Evolutionary conservation across 768 basidiomycete species (phyloP), one percentile per base, ranked within the genome.

Genomic region (Auricularia heimuer): DNA sequence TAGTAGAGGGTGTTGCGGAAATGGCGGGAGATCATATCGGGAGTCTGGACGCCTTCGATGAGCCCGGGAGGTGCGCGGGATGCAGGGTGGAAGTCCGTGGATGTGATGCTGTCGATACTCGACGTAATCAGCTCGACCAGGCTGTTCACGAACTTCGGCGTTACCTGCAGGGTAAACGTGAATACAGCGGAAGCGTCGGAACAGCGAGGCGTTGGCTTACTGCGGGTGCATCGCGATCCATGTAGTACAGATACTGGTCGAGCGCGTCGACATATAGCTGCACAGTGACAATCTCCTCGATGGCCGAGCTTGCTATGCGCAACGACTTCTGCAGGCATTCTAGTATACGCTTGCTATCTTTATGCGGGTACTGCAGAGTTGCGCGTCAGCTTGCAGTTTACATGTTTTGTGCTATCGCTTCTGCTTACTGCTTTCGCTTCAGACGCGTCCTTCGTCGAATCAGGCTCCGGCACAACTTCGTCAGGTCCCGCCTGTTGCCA

Each of bases 251-350:
- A 74, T 98, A 98, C 71, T 89, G 90, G 73, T 99, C 96, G 37
- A 99, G 84, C 12, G 96, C 93, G 74, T 98, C 94, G 68, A 92
- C 93, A 73, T 98, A 98, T 7, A 98, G 80, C 73, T 98, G 96
- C 2, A 98, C 89, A 3, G 92, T 98, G 45, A 97, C 92, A 67
- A 98, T 91, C 71, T 98, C 95, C 75, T 98, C 97, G 63, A 94
- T 95, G 33, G 92, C 92, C 2, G 93, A 94, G 71, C 95, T 94
- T 4, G 97, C 97, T 70, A 97, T 98, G 2, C 96, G 86, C 33
- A 98, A 81, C 3, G 94, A 92, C 74, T 98, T 98, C 74, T 99
- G 97, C 37, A 99, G 80, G 73, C 97, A 99, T 75, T 99, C 97
- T 37, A 99, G 79, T 0, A 99, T 95, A 29, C 97, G 91, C 72